phyloP scores from a whole-genome alignment of 345 rosid genomes.

The Eucalyptus grandis region DNA sequence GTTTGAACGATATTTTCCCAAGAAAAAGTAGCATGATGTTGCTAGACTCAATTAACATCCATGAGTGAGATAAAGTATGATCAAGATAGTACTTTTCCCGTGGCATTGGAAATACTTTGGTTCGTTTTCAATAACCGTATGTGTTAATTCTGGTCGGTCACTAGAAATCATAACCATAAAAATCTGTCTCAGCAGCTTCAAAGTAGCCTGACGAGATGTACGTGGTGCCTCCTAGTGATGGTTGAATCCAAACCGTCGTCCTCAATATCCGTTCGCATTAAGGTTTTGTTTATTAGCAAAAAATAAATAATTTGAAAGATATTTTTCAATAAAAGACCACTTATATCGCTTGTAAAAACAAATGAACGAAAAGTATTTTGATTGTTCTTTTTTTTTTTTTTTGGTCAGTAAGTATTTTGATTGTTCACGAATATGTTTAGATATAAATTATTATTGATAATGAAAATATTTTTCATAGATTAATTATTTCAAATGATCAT shows the following conservation, averaged over 20 bases:
- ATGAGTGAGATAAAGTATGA: background rate
- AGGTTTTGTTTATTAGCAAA: background rate
- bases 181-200: background rate
- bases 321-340: background rate
- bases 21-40: background rate
- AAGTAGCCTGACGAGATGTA: background rate
- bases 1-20: background rate
- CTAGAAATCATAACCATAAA: background rate
- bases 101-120: background rate
- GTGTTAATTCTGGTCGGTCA: background rate
- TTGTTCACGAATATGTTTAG: accelerated
- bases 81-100: background rate
- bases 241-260: background rate
- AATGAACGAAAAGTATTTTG: background rate
- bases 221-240: background rate
- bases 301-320: background rate
- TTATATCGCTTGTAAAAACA: background rate
- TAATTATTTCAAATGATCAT: background rate
- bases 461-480: accelerated
- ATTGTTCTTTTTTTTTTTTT: too few species aligned
- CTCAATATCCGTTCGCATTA: background rate
- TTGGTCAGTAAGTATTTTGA: too few species aligned
- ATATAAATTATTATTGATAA: background rate
- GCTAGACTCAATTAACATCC: background rate
- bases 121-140: background rate